Conservation (phyloP, 225 moss, liverwort and hornwort species). For the Neckera pumila region DNA sequence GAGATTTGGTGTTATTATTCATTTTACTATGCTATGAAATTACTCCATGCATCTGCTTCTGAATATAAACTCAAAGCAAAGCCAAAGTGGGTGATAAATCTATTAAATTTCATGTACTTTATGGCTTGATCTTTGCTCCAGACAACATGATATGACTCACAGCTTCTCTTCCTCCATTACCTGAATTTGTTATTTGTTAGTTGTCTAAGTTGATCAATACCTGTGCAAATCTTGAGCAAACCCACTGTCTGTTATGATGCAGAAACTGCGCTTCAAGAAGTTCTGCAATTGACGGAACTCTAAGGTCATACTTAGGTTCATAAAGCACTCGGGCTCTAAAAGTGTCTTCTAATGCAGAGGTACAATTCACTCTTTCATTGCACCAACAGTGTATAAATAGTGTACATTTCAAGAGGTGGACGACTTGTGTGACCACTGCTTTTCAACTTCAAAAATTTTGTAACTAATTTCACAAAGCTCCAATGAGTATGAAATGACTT, state of each 20-base stretch:
- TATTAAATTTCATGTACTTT: neutral
- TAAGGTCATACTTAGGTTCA: neutral
- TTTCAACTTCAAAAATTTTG: neutral
- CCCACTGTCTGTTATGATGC: neutral
- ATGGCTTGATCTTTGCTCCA: neutral
- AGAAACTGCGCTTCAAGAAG: neutral
- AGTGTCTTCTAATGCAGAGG: fast-evolving
- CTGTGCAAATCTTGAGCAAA: neutral
- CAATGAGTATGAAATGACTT: neutral
- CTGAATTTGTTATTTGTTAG: neutral
- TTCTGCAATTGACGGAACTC: neutral
- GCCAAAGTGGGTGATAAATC: neutral
- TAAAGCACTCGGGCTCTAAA: fast-evolving
- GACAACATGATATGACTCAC: neutral
- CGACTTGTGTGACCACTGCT: fast-evolving
- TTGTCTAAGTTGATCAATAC: neutral
- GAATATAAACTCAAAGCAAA: neutral
- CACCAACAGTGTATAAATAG: too few relatives aligned
- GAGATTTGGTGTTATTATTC: neutral
- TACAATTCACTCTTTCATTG: neutral
- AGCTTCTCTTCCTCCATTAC: neutral
- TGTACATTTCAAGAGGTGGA: neutral
- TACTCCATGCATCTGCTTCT: neutral
- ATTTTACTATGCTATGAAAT: too few relatives aligned
- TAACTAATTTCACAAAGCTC: neutral